Evolutionary conservation across 1,284 basidiomycete genomes (phyloP), one percentile per base, ranked within the genome.

Genomic region (Microstroma glucosiphilum): DNA sequence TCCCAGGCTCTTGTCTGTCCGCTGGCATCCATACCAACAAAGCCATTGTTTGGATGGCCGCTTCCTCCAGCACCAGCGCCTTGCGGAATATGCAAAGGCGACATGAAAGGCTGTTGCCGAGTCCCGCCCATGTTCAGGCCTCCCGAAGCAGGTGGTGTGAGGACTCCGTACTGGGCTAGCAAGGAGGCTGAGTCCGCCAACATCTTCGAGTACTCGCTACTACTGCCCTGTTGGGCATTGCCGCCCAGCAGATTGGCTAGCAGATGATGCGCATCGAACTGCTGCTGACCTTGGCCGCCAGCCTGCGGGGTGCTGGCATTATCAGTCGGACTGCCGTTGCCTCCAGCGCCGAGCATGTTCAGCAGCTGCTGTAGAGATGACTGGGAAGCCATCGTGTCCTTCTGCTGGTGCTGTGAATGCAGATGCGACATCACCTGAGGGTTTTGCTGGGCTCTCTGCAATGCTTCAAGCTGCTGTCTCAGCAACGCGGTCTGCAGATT

Each of bases 81-180:
- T 51, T 64, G 60, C 53, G 70, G 71, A 40, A 75, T 71, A 56
- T 70, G 64, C 37, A 75, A 61, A 1, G 72, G 72, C 21, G 71
- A 73, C 64, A 75, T 70, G 56, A 69, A 73, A 58, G 63, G 69
- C 56, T 63, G 61, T 37, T 57, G 65, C 4, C 65, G 65, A 53
- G 64, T 66, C 2, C 63, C 65, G 1, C 60, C 56, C 51, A 64
- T 66, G 60, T 64, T 67, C 63, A 75, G 72, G 1, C 66, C 65
- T 21, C 72, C 69, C 1, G 73, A 75, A 11, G 64, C 64, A 26
- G 70, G 56, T 25, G 73, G 73, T 12, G 73, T 75, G 57, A 73
- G 68, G 26, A 75, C 65, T 21, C 73, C 73, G 62, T 72, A 75
- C 61, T 75, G 72, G 0, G 67, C 68, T 43, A 74, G 63, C 63